phyloP scores from a whole-genome alignment of 2,329 filamentous ascomycete genomes.

The Diaporthe citri region DNA sequence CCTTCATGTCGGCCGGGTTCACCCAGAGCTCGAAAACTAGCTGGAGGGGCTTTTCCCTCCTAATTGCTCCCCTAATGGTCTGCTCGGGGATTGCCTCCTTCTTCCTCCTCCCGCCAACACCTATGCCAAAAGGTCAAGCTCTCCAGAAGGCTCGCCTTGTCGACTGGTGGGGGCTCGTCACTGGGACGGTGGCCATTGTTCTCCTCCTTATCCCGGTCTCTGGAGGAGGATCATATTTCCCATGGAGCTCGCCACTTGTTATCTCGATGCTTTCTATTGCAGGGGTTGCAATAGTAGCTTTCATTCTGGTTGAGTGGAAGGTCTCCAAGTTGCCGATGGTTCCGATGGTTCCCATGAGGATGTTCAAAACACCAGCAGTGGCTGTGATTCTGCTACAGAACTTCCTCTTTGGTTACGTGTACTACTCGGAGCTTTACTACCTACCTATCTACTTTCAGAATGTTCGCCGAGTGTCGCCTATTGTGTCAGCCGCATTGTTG shows the following conservation, averaged over 20 bases:
- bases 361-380: slow-evolving; percentile 64
- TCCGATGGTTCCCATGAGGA: slow-evolving; percentile 60
- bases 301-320: slow-evolving; percentile 66
- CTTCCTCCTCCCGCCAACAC: slow-evolving; percentile 60
- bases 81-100: slow-evolving; percentile 56
- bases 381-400: slow-evolving; percentile 64
- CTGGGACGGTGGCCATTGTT: slow-evolving; percentile 63
- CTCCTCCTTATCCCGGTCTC: slow-evolving; percentile 69
- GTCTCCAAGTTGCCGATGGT: slow-evolving; percentile 67
- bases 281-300: slow-evolving; percentile 57
- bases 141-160: slow-evolving; percentile 60
- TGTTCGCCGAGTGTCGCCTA: slow-evolving; percentile 44
- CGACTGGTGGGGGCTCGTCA: slow-evolving; percentile 64
- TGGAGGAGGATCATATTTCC: slow-evolving; percentile 65
- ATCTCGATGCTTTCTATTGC: slow-evolving; percentile 68
- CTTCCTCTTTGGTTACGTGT: slow-evolving; percentile 66
- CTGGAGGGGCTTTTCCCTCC: slow-evolving; percentile 55
- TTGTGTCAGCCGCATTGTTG: slow-evolving; percentile 60
- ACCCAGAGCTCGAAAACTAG: slow-evolving; percentile 47
- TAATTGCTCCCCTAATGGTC: slow-evolving; percentile 60
- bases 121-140: slow-evolving; percentile 56
- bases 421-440: slow-evolving; percentile 66
- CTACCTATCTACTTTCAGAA: slow-evolving; percentile 69
- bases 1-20: slow-evolving; percentile 60
- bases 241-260: slow-evolving; percentile 65